Conservation (phyloP, 31 red algal species). For the Endocladia muricata region DNA sequence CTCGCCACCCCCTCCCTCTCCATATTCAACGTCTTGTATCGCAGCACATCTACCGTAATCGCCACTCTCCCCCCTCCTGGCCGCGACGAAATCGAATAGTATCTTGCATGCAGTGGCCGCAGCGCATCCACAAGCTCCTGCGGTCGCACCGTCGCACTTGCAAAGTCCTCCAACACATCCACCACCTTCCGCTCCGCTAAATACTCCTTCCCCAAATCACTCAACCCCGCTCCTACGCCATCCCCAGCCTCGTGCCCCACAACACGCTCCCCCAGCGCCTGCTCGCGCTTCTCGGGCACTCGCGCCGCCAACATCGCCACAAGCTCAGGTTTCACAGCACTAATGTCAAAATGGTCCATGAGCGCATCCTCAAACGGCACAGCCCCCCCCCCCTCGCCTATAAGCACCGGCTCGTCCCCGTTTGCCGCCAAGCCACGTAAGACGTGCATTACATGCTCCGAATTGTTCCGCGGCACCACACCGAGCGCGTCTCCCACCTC, state of each 20-base stretch:
- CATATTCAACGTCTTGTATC: constrained; percentile 53
- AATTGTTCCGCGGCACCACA: constrained; percentile 74
- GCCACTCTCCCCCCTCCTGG: constrained; percentile 50
- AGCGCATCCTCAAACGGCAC: constrained; percentile 48
- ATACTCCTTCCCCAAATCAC: constrained; percentile 43
- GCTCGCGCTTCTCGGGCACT: background rate
- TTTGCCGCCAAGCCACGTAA: constrained; percentile 55
- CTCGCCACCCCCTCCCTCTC: constrained; percentile 83
- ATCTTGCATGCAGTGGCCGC: constrained; percentile 67
- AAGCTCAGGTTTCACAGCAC: constrained; percentile 47
- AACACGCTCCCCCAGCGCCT: constrained; percentile 27
- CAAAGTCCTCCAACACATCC: constrained; percentile 79
- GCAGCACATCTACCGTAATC: constrained; percentile 83
- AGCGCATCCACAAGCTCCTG: constrained; percentile 59
- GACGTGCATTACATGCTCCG: constrained; percentile 50
- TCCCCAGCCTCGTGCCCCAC: constrained; percentile 18
- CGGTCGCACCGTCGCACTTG: constrained; percentile 20
- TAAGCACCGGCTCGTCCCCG: constrained; percentile 54
- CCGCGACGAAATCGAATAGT: constrained; percentile 95
- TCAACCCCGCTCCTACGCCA: background rate
- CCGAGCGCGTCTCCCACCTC: constrained; percentile 89
- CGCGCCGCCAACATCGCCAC: constrained; percentile 25
- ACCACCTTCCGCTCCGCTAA: constrained; percentile 63
- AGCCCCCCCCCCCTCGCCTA: background rate
- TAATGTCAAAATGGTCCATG: constrained; percentile 49